A percentile compares a stretch with the other conserved stretches of the same genome.
These are phyloP conservation scores for Fragaria nilgerrensis DNA, from an alignment of 306 rosid species.

Conservation along the genomic window DNA sequence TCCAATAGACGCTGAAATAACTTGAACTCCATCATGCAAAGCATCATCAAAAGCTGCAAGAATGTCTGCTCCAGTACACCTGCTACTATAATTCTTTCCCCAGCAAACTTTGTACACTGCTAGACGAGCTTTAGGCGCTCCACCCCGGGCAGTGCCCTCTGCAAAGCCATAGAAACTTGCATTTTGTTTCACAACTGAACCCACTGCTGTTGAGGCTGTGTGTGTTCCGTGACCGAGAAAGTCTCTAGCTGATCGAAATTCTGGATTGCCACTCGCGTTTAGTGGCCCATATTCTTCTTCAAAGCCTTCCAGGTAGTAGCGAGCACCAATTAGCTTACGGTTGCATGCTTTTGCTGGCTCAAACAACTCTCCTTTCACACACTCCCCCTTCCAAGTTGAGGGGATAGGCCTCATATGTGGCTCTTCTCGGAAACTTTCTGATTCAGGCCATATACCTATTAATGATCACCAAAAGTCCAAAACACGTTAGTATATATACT, in stretches of 20 bases:
- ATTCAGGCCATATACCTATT: slow-evolving; percentile 65
- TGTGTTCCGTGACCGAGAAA: slow-evolving; percentile 62
- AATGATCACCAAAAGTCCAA: neutral
- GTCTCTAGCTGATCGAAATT: slow-evolving; percentile 47
- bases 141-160: slow-evolving; percentile 48
- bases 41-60: slow-evolving; percentile 63
- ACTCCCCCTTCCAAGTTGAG: slow-evolving; percentile 45
- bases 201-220: slow-evolving; percentile 59
- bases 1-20: slow-evolving; percentile 54
- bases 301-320: slow-evolving; percentile 52
- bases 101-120: slow-evolving; percentile 59
- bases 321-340: slow-evolving; percentile 56
- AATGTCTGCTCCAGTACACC: slow-evolving; percentile 47
- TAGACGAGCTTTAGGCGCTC: slow-evolving; percentile 49
- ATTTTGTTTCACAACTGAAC: slow-evolving; percentile 32
- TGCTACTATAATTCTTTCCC: slow-evolving; percentile 36
- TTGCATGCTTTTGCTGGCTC: slow-evolving; percentile 43
- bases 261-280: slow-evolving; percentile 34
- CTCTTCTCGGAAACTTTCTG: slow-evolving; percentile 42
- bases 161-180: slow-evolving; percentile 38
- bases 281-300: slow-evolving; percentile 36
- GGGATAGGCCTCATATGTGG: slow-evolving; percentile 38
- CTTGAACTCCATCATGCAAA: slow-evolving; percentile 48
- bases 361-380: slow-evolving; percentile 42
- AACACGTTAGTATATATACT: neutral